Base-by-base conservation (phyloP, 108 stramenopile species). In the Nannochloropsis gaditana region DNA sequence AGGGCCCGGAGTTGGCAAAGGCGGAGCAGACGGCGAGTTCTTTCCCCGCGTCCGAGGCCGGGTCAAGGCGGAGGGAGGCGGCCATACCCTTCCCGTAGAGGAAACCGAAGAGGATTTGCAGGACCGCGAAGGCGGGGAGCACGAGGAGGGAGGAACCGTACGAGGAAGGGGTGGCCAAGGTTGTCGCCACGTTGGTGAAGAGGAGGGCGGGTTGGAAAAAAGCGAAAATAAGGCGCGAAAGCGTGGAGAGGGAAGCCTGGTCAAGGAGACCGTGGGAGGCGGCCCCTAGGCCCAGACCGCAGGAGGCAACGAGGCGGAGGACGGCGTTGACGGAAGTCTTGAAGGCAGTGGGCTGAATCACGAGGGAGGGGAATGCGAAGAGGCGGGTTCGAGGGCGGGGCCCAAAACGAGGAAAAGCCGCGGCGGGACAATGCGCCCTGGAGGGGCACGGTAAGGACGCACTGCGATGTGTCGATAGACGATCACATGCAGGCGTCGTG, bases 191-290 rank as follows among this genome's bases (percentile, higher is more conserved):
- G 21, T 90, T 91, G 17, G 87, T 89, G 50, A 91, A 88, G 43
- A 91, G 89, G 2, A 91, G 87, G 45, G 45, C 45, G 45, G 90
- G 90, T 87, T 90, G 89, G 84, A 91, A 91, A n/a, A 91, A 82
- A 81, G 45, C 85, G 84, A 88, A 91, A 59, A 91, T 91, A 11
- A 91, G 87, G 79, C 80, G 87, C 41, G 89, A 90, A 81, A 91
- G 59, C 31, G 85, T 45, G 31, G 87, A 87, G 41, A 91, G 80
- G 11, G 90, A 89, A n/a, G 43, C 31, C 86, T 89, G 86, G 43
- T 82, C 81, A 41, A 87, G 21, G 15, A 83, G 42, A 44, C 44
- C 41, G 31, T 44, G 42, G 5, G 83, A 83, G 21, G 42, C 45
- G 6, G 83, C 45, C 10, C 11, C 21, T 21, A 45, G 21, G 21